Base-by-base conservation (phyloP, 805 yeast genomes). In the Peterozyma toletana region DNA sequence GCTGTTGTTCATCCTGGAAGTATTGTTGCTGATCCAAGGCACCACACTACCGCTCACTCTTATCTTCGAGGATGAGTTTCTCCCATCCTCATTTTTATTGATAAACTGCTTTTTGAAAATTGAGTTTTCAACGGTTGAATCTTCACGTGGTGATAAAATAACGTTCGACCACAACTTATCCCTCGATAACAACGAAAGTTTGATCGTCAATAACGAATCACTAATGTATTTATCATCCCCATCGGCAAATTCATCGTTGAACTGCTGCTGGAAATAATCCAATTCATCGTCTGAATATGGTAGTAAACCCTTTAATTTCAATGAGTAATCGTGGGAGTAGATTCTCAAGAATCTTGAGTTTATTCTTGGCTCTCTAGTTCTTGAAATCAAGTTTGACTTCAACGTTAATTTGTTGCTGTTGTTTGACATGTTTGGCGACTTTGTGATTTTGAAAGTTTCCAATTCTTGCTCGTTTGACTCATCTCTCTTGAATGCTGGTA, bases 151-250 rank as follows among this genome's bases (percentile, higher is more conserved):
- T 3, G 73, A 70, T 30, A 79, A 54, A 5, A 78, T 65, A 13
- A 78, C 79, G 41, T 64, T 67, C 33, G 66, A 63, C 81, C 81
- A 77, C 38, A 78, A 56, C 52, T 75, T 71, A 38, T 75, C 77
- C 43, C 77, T 60, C 3, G 77, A 66, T 14, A 66, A 44, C 9
- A 64, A 54, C 1, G 75, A 73, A 17, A 76, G 50, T 39, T 62
- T 66, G 4, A 63, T 36, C 11, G 39, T 42, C 30, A 13, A 13
- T 31, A 13, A 11, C 13, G 13, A 11, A 31, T 31, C 15, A 5
- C 15, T 31, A 9, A 14, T 13, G 15, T 13, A 31, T 5, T 31
- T 11, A 13, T 40, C 43, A 9, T 51, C 48, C 13, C 44, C 36
- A 38, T 41, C 44, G 30, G 47, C 55, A 30, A 46, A 47, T 30